A percentile compares a stretch with the other conserved stretches of the same genome.
Conservation (phyloP, 2,329 filamentous ascomycete species). For the Plenodomus tracheiphilus region DNA sequence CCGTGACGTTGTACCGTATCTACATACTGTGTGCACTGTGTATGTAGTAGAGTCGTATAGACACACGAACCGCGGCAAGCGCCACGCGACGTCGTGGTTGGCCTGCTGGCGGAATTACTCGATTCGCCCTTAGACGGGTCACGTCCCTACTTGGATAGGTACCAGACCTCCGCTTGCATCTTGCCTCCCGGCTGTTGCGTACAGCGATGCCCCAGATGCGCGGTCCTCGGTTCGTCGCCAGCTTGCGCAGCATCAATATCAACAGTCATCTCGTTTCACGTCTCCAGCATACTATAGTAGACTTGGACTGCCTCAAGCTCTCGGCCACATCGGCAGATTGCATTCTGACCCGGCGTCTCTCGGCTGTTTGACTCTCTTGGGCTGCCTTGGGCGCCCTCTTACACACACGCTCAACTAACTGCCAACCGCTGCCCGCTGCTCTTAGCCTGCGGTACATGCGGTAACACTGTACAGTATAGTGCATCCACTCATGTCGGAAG, state of each 20-base stretch:
- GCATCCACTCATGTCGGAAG: neutral
- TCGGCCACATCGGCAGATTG: slow-evolving; percentile 36
- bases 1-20: too few species aligned
- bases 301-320: slow-evolving; percentile 8
- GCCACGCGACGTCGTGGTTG: neutral
- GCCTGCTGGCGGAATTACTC: neutral
- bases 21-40: too few species aligned
- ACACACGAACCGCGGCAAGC: slow-evolving; percentile 8
- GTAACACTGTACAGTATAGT: slow-evolving; percentile 1
- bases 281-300: neutral
- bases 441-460: slow-evolving; percentile 17
- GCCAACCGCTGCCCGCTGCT: slow-evolving; percentile 13
- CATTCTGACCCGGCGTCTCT: slow-evolving; percentile 25
- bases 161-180: neutral
- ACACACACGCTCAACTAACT: slow-evolving; percentile 20
- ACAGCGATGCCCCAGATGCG: neutral
- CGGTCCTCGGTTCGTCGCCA: neutral
- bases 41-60: neutral
- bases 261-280: slow-evolving; percentile 4
- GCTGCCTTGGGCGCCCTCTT: slow-evolving; percentile 22
- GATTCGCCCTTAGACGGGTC: neutral
- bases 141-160: too few species aligned
- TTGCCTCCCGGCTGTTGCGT: neutral
- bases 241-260: neutral
- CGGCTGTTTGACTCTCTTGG: slow-evolving; percentile 27